A percentile compares a stretch with the other conserved stretches of the same genome.
These are phyloP conservation scores for Myxozyma melibiosi DNA, from an alignment of 805 yeast species.

Conservation along the genomic window DNA sequence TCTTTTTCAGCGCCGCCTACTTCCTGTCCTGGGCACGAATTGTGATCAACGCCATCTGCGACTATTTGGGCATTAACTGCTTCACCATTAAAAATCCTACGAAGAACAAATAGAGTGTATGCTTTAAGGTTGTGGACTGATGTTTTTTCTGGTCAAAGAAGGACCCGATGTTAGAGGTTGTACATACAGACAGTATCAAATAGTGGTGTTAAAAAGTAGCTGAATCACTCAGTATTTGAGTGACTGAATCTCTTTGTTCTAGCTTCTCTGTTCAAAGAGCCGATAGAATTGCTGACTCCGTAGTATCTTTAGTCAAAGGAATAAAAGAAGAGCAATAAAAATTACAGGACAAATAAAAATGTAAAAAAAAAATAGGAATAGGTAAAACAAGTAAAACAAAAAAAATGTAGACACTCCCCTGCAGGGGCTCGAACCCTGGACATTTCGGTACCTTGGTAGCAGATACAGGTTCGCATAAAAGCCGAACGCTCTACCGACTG, in stretches of 20 bases:
- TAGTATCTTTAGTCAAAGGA: neutral
- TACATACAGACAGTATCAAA: neutral
- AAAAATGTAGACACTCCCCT: conserved; percentile 46
- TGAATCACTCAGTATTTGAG: too few species aligned
- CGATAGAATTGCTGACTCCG: too few species aligned
- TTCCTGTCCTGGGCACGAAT: conserved; percentile 70
- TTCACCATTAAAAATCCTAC: conserved; percentile 46
- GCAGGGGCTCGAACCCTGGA: conserved; percentile 67
- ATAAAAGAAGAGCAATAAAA: neutral
- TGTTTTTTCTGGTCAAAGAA: too few species aligned
- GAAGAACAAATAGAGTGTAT: conserved; percentile 8
- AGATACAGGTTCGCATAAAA: conserved; percentile 46
- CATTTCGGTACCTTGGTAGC: conserved; percentile 50
- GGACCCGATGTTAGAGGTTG: too few species aligned
- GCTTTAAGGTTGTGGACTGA: too few species aligned
- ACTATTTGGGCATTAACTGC: conserved; percentile 82
- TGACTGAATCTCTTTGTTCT: too few species aligned
- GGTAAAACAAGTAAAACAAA: conserved; percentile 6
- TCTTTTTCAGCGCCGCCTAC: conserved; percentile 68
- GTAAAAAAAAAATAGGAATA: conserved; percentile 4
- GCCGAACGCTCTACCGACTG: conserved; percentile 70
- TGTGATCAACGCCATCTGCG: conserved; percentile 75
- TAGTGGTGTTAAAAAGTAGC: too few species aligned
- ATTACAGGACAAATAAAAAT: neutral
- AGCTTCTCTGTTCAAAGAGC: neutral